phyloP scores from a whole-genome alignment of 2,329 filamentous ascomycete species.

The Rhynchosporium graminicola region DNA sequence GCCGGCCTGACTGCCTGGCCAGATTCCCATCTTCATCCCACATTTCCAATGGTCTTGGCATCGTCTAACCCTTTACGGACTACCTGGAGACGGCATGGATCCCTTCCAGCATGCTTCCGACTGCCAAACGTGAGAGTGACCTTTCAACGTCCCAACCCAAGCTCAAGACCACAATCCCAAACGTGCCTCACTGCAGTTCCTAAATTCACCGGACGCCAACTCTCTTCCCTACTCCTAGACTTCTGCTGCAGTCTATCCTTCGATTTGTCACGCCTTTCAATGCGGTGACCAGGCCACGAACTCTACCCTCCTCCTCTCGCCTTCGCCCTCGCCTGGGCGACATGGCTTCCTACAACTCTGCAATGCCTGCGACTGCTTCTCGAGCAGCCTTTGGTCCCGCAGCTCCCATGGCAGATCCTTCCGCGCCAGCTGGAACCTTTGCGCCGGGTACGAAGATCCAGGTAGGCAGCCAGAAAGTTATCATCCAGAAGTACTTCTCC shows the following conservation, averaged over 20 bases:
- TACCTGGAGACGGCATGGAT: slow-evolving; percentile 10
- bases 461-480: slow-evolving; percentile 86
- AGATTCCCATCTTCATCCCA: neutral
- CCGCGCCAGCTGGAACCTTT: slow-evolving; percentile 80
- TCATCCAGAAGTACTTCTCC: slow-evolving; percentile 96
- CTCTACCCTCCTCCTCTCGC: slow-evolving; percentile 21
- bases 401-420: slow-evolving; percentile 44
- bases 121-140: slow-evolving; percentile 15
- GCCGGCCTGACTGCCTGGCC: neutral
- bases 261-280: slow-evolving; percentile 29
- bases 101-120: slow-evolving; percentile 2
- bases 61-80: slow-evolving; percentile 4
- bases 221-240: slow-evolving; percentile 12
- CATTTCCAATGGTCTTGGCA: slow-evolving; percentile 11
- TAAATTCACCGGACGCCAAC: neutral
- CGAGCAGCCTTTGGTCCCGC: slow-evolving; percentile 50
- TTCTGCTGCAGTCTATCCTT: slow-evolving; percentile 12
- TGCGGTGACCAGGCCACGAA: slow-evolving; percentile 36
- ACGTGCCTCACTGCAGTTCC: slow-evolving; percentile 9
- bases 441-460: slow-evolving; percentile 94
- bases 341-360: slow-evolving; percentile 47
- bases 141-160: slow-evolving; percentile 10
- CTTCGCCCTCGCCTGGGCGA: slow-evolving; percentile 28
- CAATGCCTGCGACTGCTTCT: slow-evolving; percentile 42
- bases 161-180: slow-evolving; percentile 17